These are phyloP conservation scores for Exserohilum turcica DNA, from an alignment of 2,329 filamentous ascomycete genomes.

Conservation along the genomic window DNA sequence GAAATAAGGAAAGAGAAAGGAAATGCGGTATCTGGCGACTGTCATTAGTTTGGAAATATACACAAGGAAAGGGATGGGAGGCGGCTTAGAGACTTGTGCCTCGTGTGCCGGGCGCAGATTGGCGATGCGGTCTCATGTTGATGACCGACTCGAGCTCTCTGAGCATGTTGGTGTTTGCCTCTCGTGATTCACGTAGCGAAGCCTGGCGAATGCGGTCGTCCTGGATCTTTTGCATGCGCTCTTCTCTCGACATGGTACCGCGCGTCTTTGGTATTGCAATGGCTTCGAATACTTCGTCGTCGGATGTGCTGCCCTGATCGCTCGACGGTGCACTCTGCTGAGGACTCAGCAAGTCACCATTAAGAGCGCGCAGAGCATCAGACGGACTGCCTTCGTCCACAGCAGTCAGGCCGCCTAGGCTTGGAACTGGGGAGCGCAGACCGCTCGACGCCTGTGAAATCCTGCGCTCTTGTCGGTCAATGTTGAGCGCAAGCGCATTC, in stretches of 20 bases:
- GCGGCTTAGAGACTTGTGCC: conserved; percentile 42
- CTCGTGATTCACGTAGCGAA: conserved; percentile 71
- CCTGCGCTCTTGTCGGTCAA: conserved; percentile 75
- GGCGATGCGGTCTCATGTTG: conserved; percentile 39
- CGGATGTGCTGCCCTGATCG: conserved; percentile 61
- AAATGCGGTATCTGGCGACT: conserved; percentile 13
- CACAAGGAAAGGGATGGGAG: conserved; percentile 14
- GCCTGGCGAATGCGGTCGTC: conserved; percentile 82
- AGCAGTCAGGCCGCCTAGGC: conserved; percentile 68
- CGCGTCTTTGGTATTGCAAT: conserved; percentile 73
- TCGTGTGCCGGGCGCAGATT: conserved; percentile 30
- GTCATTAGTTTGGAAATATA: conserved; percentile 21
- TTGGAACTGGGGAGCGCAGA: conserved; percentile 54
- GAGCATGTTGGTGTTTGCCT: conserved; percentile 87
- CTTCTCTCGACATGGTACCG: conserved; percentile 77
- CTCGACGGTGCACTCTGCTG: conserved; percentile 47
- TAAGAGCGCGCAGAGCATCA: conserved; percentile 78
- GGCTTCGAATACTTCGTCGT: conserved; percentile 87
- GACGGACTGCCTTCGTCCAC: conserved; percentile 61
- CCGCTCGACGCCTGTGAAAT: conserved; percentile 59
- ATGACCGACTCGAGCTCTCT: conserved; percentile 92
- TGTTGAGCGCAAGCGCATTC: conserved; percentile 77
- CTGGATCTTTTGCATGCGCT: conserved; percentile 84
- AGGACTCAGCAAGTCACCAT: conserved; percentile 66
- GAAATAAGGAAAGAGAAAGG: conserved; percentile 3